Percentiles rank a stretch among this genome's conserved stretches.
phyloP scores from a whole-genome alignment of 148 eudicot genomes.

The Fagopyrum tataricum region DNA sequence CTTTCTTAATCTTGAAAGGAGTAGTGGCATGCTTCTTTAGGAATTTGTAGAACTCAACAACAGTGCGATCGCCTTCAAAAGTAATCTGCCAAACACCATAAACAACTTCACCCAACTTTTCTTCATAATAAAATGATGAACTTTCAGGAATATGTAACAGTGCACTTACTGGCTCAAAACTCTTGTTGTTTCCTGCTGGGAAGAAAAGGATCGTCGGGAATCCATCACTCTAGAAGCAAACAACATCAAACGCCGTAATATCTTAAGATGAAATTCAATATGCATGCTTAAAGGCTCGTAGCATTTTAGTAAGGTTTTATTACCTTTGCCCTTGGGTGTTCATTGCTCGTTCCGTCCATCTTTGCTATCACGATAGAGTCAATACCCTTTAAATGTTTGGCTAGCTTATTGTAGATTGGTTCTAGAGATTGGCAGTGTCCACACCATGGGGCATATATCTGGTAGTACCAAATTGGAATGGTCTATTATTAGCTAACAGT shows the following conservation, averaged over 20 bases:
- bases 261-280: background rate
- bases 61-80: constrained; percentile 47
- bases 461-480: background rate
- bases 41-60: constrained; percentile 68
- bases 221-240: constrained; percentile 32
- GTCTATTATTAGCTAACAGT: background rate
- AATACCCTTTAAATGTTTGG: constrained; percentile 29
- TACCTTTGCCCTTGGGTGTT: constrained; percentile 57
- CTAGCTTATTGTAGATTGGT: constrained; percentile 44
- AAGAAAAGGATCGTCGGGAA: constrained; percentile 67
- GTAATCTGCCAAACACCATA: constrained; percentile 38
- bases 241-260: background rate
- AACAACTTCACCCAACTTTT: background rate
- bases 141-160: background rate
- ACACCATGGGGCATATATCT: constrained; percentile 65
- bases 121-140: background rate
- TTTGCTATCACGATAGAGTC: constrained; percentile 46
- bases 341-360: constrained; percentile 62
- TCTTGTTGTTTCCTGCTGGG: constrained; percentile 90
- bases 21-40: constrained; percentile 63
- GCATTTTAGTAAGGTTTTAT: background rate
- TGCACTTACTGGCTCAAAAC: constrained; percentile 71
- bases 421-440: constrained; percentile 38
- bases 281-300: background rate
- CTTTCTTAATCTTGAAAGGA: constrained; percentile 60